phyloP scores from a whole-genome alignment of 2,329 filamentous ascomycete genomes.

The Westerdykella aurantiaca region DNA sequence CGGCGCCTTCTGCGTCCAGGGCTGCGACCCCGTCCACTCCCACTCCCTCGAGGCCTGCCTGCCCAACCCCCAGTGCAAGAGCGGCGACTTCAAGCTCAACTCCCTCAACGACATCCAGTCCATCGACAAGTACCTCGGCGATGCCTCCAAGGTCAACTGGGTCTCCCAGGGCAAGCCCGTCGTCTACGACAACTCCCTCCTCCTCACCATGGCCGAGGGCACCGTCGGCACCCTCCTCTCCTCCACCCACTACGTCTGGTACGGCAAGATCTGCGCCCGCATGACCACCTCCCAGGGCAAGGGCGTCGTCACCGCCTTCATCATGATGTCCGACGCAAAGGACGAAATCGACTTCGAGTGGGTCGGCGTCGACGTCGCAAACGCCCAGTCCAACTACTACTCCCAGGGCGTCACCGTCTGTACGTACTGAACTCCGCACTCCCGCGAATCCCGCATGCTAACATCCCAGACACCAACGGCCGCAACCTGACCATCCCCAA shows the following conservation, averaged over 20 bases:
- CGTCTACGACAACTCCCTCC: slow-evolving; percentile 56
- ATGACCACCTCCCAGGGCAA: slow-evolving; percentile 77
- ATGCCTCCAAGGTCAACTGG: slow-evolving; percentile 76
- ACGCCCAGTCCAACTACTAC: slow-evolving; percentile 92
- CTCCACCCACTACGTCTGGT: slow-evolving; percentile 88
- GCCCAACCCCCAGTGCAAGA: slow-evolving; percentile 75
- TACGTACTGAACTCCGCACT: slow-evolving; percentile 45
- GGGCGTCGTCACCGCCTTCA: slow-evolving; percentile 96
- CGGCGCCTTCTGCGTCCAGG: slow-evolving; percentile 91
- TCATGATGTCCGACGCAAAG: slow-evolving; percentile 89
- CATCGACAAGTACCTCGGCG: slow-evolving; percentile 80
- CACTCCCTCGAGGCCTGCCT: slow-evolving; percentile 78
- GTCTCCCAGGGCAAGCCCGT: slow-evolving; percentile 75
- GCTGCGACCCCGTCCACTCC: slow-evolving; percentile 85
- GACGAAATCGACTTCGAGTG: slow-evolving; percentile 99
- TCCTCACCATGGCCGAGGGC: slow-evolving; percentile 83
- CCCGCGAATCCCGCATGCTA: slow-evolving; percentile 6
- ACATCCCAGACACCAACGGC: slow-evolving; percentile 62
- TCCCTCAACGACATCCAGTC: slow-evolving; percentile 63
- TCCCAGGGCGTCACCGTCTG: slow-evolving; percentile 90
- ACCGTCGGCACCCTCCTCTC: slow-evolving; percentile 84
- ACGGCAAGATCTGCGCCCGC: slow-evolving; percentile 81
- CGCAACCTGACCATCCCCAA: slow-evolving; percentile 56
- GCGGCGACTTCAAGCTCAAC: slow-evolving; percentile 66
- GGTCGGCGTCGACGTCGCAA: slow-evolving; percentile 70